These are phyloP conservation scores for Diaporthe citrichinensis DNA, from an alignment of 2,329 filamentous ascomycete species.

Conservation along the genomic window DNA sequence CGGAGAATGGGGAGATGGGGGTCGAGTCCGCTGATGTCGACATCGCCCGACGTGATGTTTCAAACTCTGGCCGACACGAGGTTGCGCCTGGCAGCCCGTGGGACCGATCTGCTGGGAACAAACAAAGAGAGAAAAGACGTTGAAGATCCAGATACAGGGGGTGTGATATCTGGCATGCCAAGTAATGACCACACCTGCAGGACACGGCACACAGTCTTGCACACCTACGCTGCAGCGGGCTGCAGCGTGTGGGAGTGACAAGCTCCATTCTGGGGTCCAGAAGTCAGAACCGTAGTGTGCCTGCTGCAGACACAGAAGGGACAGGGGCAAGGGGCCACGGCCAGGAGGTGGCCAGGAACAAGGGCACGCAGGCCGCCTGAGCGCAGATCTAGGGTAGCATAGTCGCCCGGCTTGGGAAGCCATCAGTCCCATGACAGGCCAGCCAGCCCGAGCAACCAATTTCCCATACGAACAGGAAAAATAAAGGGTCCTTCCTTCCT, in stretches of 20 bases:
- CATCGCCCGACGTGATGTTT: slow-evolving; percentile 5
- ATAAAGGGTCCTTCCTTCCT: slow-evolving; percentile 17
- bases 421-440: slow-evolving; percentile 10
- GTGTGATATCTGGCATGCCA: background rate
- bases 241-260: background rate
- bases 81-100: background rate
- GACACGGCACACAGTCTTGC: background rate
- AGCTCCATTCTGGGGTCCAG: slow-evolving; percentile 8
- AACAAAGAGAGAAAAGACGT: background rate
- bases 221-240: background rate
- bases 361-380: slow-evolving; percentile 7
- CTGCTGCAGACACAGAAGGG: background rate
- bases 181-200: background rate
- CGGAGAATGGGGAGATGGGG: background rate
- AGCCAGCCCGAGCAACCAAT: slow-evolving; percentile 12
- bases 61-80: slow-evolving; percentile 7
- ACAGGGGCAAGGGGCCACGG: background rate
- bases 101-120: background rate
- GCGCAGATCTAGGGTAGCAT: slow-evolving; percentile 30
- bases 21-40: background rate
- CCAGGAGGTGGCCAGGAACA: slow-evolving; percentile 24
- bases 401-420: slow-evolving; percentile 10
- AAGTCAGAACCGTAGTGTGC: slow-evolving; percentile 19
- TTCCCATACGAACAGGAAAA: slow-evolving; percentile 18
- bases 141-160: background rate